phyloP scores from a whole-genome alignment of 2,329 filamentous ascomycete genomes.

The Endocalyx cinctus region DNA sequence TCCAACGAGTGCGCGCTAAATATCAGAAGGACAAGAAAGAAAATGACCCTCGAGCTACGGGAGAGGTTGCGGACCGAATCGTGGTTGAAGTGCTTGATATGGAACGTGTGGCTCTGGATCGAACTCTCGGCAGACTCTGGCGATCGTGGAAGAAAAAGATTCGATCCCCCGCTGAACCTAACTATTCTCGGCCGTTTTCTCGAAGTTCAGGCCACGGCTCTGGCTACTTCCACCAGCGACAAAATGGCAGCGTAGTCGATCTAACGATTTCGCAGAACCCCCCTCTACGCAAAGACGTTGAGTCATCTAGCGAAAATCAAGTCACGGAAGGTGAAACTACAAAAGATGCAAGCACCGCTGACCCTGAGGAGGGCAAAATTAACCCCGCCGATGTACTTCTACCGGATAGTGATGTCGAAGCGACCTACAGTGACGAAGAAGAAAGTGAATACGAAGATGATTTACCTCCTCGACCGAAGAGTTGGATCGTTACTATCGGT shows the following conservation, averaged over 20 bases:
- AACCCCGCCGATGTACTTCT: constrained; percentile 62
- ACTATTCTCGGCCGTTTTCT: constrained; percentile 45
- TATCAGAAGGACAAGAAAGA: constrained; percentile 57
- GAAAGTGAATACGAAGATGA: constrained; percentile 38
- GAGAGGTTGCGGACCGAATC: constrained; percentile 58
- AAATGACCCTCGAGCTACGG: constrained; percentile 38
- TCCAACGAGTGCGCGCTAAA: constrained; percentile 57
- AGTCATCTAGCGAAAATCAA: constrained; percentile 19
- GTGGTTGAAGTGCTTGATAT: constrained; percentile 89
- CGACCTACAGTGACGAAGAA: constrained; percentile 61
- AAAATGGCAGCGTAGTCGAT: constrained; percentile 34
- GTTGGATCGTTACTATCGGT: constrained; percentile 33
- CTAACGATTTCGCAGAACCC: constrained; percentile 35
- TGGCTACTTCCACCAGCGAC: constrained; percentile 28
- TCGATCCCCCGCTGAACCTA: constrained; percentile 50
- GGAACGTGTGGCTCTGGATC: constrained; percentile 86
- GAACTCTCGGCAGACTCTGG: constrained; percentile 86
- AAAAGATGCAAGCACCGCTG: constrained; percentile 2
- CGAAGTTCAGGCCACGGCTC: constrained; percentile 37
- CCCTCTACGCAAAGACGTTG: constrained; percentile 11
- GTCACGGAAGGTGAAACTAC: constrained; percentile 6
- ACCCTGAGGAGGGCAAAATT: constrained; percentile 15
- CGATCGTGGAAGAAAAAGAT: constrained; percentile 89
- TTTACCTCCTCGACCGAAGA: constrained; percentile 40
- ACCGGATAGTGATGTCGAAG: constrained; percentile 61